phyloP scores from a whole-genome alignment of 208 protist species.

The Leishmania guyanensis region DNA sequence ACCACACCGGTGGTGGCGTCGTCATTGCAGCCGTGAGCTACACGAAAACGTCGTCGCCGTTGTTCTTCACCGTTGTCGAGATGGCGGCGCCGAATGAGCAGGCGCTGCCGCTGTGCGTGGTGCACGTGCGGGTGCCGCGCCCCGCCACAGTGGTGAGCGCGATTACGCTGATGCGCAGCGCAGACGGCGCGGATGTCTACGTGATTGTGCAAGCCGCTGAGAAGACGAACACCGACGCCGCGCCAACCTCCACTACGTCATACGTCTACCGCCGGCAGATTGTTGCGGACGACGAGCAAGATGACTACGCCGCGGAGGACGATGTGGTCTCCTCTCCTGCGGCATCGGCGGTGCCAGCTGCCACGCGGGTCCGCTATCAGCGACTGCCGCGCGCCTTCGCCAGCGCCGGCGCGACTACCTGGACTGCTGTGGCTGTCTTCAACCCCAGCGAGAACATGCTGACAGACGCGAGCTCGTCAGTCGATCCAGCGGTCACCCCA shows the following conservation, averaged over 20 bases:
- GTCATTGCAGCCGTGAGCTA: slow-evolving; percentile 33
- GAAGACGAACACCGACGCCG: background rate
- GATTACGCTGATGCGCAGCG: slow-evolving; percentile 35
- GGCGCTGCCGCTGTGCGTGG: slow-evolving; percentile 27
- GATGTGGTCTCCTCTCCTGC: slow-evolving; percentile 13
- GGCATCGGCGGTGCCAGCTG: background rate
- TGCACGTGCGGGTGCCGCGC: slow-evolving; percentile 37
- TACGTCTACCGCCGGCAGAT: slow-evolving; percentile 52
- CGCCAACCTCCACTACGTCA: slow-evolving; percentile 10
- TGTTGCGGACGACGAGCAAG: slow-evolving; percentile 8
- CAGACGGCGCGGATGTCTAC: slow-evolving; percentile 45
- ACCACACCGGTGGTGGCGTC: slow-evolving; percentile 37
- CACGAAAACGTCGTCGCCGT: slow-evolving; percentile 3
- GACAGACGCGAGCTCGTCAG: background rate
- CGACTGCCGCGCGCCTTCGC: slow-evolving; percentile 42
- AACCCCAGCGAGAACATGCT: slow-evolving; percentile 16
- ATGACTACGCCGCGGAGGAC: slow-evolving; percentile 11
- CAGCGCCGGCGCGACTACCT: slow-evolving; percentile 31
- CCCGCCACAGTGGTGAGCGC: slow-evolving; percentile 20
- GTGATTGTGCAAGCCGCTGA: slow-evolving; percentile 48
- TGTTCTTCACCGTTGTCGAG: slow-evolving; percentile 42
- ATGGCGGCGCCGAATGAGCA: slow-evolving; percentile 36
- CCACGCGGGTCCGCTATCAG: slow-evolving; percentile 40
- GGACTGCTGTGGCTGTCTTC: slow-evolving; percentile 35
- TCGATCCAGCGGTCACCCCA: background rate